Base-by-base conservation (phyloP, 805 yeast genomes). In the Lipomyces chichibuensis region DNA sequence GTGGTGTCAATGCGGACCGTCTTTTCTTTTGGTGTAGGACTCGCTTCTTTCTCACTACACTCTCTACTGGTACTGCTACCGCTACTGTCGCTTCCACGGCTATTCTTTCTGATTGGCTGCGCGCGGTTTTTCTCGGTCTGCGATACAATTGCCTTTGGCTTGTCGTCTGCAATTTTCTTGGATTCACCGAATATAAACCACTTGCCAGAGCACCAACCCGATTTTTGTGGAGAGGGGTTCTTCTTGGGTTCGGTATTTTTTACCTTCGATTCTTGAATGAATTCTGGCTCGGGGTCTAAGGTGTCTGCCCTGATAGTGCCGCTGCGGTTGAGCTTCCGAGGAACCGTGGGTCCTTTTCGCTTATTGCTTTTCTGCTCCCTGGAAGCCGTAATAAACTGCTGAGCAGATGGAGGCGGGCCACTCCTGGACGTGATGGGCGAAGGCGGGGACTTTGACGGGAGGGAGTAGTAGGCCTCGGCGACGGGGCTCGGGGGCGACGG, bases 361-460 rank as follows among this genome's bases (percentile, higher is more conserved):
- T 23, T 29, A 56, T 32, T 53, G 29, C 11, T 17, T 51, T 13
- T 51, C 25, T 23, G 29, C n/a, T 14, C 29, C 29, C 5, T 53
- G 56, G 20, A 53, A 5, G 29, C 2, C 25, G 49, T 23, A 13
- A 14, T n/a, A 14, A 46, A 37, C 39, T 57, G 60, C 6, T 17
- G 27, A 25, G 46, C 20, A 11, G 60, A 49, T 13, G 62, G 62
- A 25, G 20, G 37, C 29, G 35, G 62, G 17, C 23, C 52, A 23
- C 13, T 13, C 13, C 62, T 20, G 46, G 59, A 33, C 29, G 60
- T 37, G n/a, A 55, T 43, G n/a, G 70, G 67, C 55, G 70, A 66
- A 1, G 70, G 68, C 49, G 70, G 70, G 14, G 67, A 60, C 43
- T 32, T 55, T 2, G 70, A 64, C 25, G 70, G 68, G n/a, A 67